Base-by-base conservation (phyloP, 495 filamentous ascomycete genomes). In the Neurospora hispaniola region DNA sequence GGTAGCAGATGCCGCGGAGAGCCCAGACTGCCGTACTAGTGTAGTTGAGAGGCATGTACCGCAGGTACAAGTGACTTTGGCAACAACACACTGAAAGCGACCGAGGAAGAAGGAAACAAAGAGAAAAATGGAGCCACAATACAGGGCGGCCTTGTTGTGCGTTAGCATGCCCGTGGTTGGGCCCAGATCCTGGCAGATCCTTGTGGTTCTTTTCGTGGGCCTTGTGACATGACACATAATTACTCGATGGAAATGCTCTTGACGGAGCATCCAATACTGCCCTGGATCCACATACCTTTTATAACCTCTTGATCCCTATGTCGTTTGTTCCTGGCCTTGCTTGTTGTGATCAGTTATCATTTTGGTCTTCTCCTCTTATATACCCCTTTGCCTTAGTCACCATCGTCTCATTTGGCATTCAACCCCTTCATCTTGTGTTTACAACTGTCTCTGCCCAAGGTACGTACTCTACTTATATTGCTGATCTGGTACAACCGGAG, bases 191-290 rank as follows among this genome's bases (percentile, higher is more conserved):
- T 66, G 35, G 27, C 54, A 66, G 54, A 16, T 66, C 14, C 48
- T 66, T 66, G 27, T 66, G 12, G 27, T 66, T 66, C 54, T 7
- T 66, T 66, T 66, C 3, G 54, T 8, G 23, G 70, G 77, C 54
- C 27, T 66, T 66, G 54, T 78, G 75, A 73, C 78, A 83, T 85
- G 82, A 85, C 84, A 85, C 83, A 85, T 83, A 84, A 85, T 84
- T 85, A 85, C 83, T 81, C 83, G 82, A 85, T 84, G 76, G 79
- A 84, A 85, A 84, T 74, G 39, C 31, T 46, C 27, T 39, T 40
- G 70, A 71, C 68, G 69, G 68, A 42, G 41, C 18, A 5, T 59
- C 48, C 23, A 59, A 59, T 59, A 59, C 48, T 41, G 40, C 40
- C 40, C 40, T 41, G 40, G 40, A 41, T 41, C 40, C 40, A 41